Percentiles rank a stretch among this genome's conserved stretches.
Evolutionary conservation across 2,329 filamentous ascomycete species (phyloP).

Genomic region (Paracamarosporium sp.): DNA sequence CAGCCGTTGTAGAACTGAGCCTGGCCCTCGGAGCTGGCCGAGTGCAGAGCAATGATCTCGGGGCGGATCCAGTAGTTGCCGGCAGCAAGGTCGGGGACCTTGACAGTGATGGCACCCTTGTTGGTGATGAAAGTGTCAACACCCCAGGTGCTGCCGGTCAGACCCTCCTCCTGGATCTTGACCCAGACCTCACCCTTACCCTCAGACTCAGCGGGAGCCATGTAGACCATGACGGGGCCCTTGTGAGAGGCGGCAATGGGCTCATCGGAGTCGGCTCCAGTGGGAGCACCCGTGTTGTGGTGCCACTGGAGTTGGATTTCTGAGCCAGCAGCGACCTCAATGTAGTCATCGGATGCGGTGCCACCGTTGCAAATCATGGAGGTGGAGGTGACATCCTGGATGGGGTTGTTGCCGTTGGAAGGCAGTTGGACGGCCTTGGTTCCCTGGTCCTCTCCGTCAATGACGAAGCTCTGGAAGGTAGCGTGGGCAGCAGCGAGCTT

Average conservation of each 20-base stretch:
- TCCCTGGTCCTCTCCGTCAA: conserved; percentile 45
- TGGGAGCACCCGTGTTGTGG: conserved; percentile 49
- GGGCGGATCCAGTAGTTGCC: conserved; percentile 54
- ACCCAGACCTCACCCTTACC: conserved; percentile 61
- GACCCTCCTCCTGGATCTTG: conserved; percentile 53
- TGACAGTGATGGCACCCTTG: conserved; percentile 53
- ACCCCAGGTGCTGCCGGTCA: conserved; percentile 45
- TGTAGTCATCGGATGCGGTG: conserved; percentile 43
- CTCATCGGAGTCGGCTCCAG: conserved; percentile 52
- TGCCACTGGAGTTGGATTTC: conserved; percentile 58
- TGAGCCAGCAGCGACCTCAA: conserved; percentile 57
- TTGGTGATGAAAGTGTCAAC: conserved; percentile 50
- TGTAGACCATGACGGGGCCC: conserved; percentile 62
- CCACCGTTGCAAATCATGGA: conserved; percentile 47
- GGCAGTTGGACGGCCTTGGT: conserved; percentile 53
- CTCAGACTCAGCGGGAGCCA: conserved; percentile 53
- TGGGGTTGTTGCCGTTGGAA: conserved; percentile 46
- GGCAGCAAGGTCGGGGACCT: conserved; percentile 49
- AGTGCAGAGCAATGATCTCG: conserved; percentile 56
- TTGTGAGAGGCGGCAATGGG: conserved; percentile 60
- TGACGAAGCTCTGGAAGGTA: conserved; percentile 51
- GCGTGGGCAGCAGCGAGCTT: conserved; percentile 43
- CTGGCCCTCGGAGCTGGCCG: conserved; percentile 44
- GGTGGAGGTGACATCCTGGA: conserved; percentile 43
- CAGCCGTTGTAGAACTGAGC: conserved; percentile 57